These are phyloP conservation scores for Lindgomyces ingoldianus DNA, from an alignment of 495 filamentous ascomycete species.

Conservation along the genomic window DNA sequence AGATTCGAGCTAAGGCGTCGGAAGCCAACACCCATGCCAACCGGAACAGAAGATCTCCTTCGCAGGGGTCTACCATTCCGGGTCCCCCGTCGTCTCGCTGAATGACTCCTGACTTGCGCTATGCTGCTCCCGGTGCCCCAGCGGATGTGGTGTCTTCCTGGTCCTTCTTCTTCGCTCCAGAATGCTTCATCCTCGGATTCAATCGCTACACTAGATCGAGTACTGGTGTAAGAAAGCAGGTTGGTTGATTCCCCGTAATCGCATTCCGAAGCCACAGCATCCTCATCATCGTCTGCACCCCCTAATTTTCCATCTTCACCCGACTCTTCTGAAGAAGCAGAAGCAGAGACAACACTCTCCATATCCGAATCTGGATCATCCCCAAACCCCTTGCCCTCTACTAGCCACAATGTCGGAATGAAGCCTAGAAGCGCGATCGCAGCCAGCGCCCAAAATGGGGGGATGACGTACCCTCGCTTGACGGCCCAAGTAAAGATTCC, in stretches of 20 bases:
- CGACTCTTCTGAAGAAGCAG: not conserved
- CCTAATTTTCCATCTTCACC: slow-evolving; percentile 24
- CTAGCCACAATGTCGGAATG: slow-evolving; percentile 67
- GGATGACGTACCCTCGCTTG: slow-evolving; percentile 66
- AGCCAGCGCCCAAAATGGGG: slow-evolving; percentile 77
- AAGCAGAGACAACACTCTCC: slow-evolving; percentile 30
- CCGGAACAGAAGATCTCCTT: slow-evolving; percentile 31
- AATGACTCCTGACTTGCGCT: slow-evolving; percentile 9
- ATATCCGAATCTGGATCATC: slow-evolving; percentile 49
- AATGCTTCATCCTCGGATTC: slow-evolving; percentile 61
- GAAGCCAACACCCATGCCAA: slow-evolving; percentile 39
- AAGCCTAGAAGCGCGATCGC: slow-evolving; percentile 60
- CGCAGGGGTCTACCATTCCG: slow-evolving; percentile 6
- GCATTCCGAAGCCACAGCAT: slow-evolving; percentile 21
- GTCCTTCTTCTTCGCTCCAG: slow-evolving; percentile 55
- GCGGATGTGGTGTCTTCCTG: not conserved
- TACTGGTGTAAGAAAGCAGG: slow-evolving; percentile 27
- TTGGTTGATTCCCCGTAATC: slow-evolving; percentile 36
- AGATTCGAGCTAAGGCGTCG: slow-evolving; percentile 37
- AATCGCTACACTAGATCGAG: slow-evolving; percentile 20
- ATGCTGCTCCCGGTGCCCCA: slow-evolving; percentile 4
- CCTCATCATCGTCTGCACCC: slow-evolving; percentile 16
- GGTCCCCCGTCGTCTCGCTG: slow-evolving; percentile 8
- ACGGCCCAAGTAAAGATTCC: slow-evolving; percentile 61
- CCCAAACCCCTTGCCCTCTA: slow-evolving; percentile 75